phyloP scores from a whole-genome alignment of 805 yeast genomes.

The Candida sonorensis region DNA sequence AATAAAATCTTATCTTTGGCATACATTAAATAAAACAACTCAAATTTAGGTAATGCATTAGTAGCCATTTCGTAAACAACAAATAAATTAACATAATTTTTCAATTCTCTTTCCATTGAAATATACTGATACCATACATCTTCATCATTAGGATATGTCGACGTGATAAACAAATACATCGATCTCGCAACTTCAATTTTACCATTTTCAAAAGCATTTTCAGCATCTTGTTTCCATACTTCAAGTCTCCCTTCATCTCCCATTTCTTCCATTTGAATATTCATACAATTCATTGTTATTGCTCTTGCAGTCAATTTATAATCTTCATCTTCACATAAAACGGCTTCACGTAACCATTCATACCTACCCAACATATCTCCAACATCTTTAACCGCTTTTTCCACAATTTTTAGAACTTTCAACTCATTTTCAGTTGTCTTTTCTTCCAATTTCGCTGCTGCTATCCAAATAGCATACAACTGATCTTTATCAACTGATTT shows the following conservation, averaged over 20 bases:
- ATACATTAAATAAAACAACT: constrained; percentile 55
- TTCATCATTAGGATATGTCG: constrained; percentile 38
- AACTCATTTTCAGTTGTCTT: constrained; percentile 33
- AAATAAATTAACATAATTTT: constrained; percentile 29
- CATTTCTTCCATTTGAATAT: constrained; percentile 15
- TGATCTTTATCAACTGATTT: constrained; percentile 41
- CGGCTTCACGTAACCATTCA: constrained; percentile 55
- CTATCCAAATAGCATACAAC: constrained; percentile 55
- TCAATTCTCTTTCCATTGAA: constrained; percentile 24
- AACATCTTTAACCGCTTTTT: constrained; percentile 40
- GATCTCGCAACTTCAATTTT: constrained; percentile 35
- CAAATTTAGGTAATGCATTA: constrained; percentile 38
- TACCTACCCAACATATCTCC: constrained; percentile 29
- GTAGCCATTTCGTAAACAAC: constrained; percentile 50
- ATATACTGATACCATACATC: constrained; percentile 45
- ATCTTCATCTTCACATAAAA: constrained; percentile 40
- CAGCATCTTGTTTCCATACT: constrained; percentile 33
- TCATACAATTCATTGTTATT: constrained; percentile 39
- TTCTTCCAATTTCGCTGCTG: constrained; percentile 66
- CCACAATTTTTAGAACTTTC: constrained; percentile 41
- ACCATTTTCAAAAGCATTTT: constrained; percentile 17
- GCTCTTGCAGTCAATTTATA: constrained; percentile 45
- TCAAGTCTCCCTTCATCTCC: constrained; percentile 21
- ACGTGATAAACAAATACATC: constrained; percentile 40
- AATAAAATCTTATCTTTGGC: constrained; percentile 61